phyloP scores from a whole-genome alignment of 1,284 basidiomycete genomes.

The Ganoderma sinense region DNA sequence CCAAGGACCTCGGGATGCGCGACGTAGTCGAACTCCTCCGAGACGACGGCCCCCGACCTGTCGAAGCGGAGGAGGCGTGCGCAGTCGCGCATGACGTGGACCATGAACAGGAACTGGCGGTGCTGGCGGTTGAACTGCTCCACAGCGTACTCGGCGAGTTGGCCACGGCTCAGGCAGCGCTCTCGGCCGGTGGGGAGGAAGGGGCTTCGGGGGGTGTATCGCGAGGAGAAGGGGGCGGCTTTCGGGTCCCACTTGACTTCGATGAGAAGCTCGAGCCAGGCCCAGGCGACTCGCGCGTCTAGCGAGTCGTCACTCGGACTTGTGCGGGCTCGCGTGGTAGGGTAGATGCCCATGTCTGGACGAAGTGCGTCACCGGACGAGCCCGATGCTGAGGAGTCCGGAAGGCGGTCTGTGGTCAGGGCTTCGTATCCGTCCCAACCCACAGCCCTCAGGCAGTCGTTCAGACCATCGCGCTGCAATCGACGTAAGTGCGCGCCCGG shows the following conservation, averaged over 20 bases:
- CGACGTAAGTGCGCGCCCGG: not conserved
- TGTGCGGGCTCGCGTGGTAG: not conserved
- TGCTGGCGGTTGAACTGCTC: conserved; percentile 7
- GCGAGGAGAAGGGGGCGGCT: not conserved
- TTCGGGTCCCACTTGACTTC: conserved; percentile 4
- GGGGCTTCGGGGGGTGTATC: not conserved
- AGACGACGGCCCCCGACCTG: conserved; percentile 2
- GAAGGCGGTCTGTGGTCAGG: not conserved
- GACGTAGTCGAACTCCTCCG: conserved; percentile 13
- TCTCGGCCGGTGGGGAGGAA: not conserved
- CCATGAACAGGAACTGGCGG: conserved; percentile 9
- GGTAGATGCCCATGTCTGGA: conserved; percentile 5
- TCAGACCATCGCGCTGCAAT: not conserved
- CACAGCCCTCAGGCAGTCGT: not conserved
- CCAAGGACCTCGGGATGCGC: not conserved
- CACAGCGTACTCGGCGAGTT: not conserved
- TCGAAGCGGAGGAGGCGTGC: conserved; percentile 8
- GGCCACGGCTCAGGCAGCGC: not conserved
- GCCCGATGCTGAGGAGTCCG: not conserved
- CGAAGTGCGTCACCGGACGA: not conserved
- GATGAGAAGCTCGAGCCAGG: not conserved
- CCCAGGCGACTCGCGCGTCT: not conserved
- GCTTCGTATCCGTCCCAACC: conserved; percentile 1
- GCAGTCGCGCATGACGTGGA: not conserved
- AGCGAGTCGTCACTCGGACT: not conserved